These are phyloP conservation scores for Solanum piurae DNA, from an alignment of 257 asterid genomes.

Conservation along the genomic window DNA sequence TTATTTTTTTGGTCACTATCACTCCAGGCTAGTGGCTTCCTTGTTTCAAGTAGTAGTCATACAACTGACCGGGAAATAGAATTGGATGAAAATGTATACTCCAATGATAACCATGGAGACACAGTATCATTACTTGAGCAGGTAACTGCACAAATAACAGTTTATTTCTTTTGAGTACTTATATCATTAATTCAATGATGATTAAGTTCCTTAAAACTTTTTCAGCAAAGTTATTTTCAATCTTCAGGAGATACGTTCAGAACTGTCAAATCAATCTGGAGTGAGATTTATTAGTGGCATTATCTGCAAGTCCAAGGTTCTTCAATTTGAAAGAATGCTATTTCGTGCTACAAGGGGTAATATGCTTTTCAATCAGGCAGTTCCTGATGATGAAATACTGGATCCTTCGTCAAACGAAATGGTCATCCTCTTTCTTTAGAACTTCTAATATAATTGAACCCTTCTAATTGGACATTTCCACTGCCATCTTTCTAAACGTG, in stretches of 20 bases:
- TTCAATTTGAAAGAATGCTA: constrained; percentile 86
- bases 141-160: constrained; percentile 17
- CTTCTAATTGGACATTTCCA: background rate
- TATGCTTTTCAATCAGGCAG: constrained; percentile 91
- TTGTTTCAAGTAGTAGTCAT: constrained; percentile 56
- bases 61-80: constrained; percentile 59
- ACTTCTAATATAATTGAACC: background rate
- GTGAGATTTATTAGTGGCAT: constrained; percentile 92
- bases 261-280: constrained; percentile 68
- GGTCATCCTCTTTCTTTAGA: constrained; percentile 30
- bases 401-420: constrained; percentile 81
- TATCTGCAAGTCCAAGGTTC: constrained; percentile 65
- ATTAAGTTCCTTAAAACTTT: background rate
- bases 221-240: constrained; percentile 10
- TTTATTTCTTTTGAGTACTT: background rate
- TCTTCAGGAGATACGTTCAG: constrained; percentile 79
- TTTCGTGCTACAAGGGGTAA: constrained; percentile 98
- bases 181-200: background rate
- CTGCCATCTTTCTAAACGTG: background rate
- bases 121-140: constrained; percentile 68
- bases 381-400: constrained; percentile 59
- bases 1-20: background rate
- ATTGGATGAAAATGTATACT: constrained; percentile 55
- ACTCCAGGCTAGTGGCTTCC: constrained; percentile 80
- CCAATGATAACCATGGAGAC: constrained; percentile 38